A percentile compares a stretch with the other conserved stretches of the same genome.
phyloP scores from a whole-genome alignment of 1,139 yeast genomes.

The Magnusiomyces suaveolens region DNA sequence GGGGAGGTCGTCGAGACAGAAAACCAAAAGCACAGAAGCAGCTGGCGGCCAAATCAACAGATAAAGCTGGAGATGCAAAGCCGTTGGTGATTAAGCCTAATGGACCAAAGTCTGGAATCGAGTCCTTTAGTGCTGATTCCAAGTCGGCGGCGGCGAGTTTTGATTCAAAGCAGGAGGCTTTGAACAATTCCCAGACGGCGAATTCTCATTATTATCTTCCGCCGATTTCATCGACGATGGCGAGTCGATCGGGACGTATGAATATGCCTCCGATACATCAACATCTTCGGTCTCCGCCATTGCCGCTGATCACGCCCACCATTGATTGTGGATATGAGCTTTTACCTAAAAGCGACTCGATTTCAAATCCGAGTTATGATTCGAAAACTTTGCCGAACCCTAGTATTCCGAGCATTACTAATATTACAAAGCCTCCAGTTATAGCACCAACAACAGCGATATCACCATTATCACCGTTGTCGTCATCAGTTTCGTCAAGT shows the following conservation, averaged over 20 bases:
- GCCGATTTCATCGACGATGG: not conserved
- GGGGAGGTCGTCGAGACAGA: constrained; percentile 47
- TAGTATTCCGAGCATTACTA: not conserved
- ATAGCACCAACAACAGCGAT: not conserved
- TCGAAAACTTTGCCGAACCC: no score
- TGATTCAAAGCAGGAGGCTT: not conserved
- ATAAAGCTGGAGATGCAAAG: not conserved
- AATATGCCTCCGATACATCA: not conserved
- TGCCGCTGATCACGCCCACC: not conserved
- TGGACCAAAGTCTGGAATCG: not conserved
- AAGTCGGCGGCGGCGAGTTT: not conserved
- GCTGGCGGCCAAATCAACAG: no score
- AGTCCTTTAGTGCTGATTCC: no score
- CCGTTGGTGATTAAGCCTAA: not conserved
- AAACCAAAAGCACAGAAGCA: not conserved
- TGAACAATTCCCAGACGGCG: not conserved
- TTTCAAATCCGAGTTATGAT: not conserved
- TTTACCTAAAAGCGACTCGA: not conserved
- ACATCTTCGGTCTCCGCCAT: not conserved
- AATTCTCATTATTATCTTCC: not conserved
- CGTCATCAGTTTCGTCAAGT: no score
- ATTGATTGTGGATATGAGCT: not conserved
- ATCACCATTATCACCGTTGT: no score
- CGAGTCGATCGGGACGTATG: not conserved
- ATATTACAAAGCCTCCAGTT: not conserved